These are phyloP conservation scores for Fonsecaea nubica DNA, from an alignment of 2,329 filamentous ascomycete species.

Conservation along the genomic window DNA sequence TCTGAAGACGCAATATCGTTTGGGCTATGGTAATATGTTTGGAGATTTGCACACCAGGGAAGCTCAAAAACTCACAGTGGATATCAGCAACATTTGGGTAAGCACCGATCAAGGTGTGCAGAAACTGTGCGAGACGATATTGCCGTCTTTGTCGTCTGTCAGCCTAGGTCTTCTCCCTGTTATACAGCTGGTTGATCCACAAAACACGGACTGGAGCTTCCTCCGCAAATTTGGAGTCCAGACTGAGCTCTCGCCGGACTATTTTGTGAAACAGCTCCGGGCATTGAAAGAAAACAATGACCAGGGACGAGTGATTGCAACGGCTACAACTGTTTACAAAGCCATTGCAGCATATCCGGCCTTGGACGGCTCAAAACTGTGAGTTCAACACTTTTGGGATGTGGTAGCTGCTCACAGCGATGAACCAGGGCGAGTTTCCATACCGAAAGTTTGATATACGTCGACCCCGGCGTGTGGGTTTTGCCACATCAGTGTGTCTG, in stretches of 20 bases:
- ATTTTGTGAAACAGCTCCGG: conserved; percentile 23
- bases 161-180: conserved; percentile 24
- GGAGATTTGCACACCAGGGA: neutral
- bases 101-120: conserved; percentile 23
- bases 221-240: conserved; percentile 24
- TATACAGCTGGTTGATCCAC: conserved; percentile 18
- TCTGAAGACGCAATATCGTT: conserved; percentile 22
- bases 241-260: conserved; percentile 23
- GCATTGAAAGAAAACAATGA: conserved; percentile 21
- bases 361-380: conserved; percentile 16
- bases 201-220: conserved; percentile 21
- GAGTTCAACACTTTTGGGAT: conserved; percentile 16
- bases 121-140: conserved; percentile 24
- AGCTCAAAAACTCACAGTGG: conserved; percentile 13
- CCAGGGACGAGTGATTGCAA: conserved; percentile 2
- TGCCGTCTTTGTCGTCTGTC: conserved; percentile 18
- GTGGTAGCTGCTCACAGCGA: conserved; percentile 21
- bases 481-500: conserved; percentile 20
- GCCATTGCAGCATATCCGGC: conserved; percentile 14
- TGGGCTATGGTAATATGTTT: conserved; percentile 13
- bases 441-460: conserved; percentile 19
- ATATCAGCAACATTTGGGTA: conserved; percentile 22
- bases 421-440: conserved; percentile 19
- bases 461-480: conserved; percentile 18
- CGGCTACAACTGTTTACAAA: conserved; percentile 21